Evolutionary conservation across 2,329 filamentous ascomycete genomes (phyloP).

Genomic region (Neonectria magnoliae): DNA sequence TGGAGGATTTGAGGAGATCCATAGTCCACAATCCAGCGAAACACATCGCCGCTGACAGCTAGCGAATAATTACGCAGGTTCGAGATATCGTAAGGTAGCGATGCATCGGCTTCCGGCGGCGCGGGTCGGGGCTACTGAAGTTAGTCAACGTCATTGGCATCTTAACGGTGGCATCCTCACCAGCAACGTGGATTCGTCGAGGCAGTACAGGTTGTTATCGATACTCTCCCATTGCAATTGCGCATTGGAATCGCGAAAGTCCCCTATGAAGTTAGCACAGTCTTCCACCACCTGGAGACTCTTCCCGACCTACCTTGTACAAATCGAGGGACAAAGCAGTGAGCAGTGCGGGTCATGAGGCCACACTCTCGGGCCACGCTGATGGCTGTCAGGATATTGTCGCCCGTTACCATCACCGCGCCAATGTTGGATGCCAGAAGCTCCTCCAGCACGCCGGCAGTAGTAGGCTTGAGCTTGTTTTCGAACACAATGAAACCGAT

Average conservation of each 20-base stretch:
- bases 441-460: conserved; percentile 82
- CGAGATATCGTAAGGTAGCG: conserved; percentile 84
- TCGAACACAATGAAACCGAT: conserved; percentile 98
- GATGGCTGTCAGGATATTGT: conserved; percentile 97
- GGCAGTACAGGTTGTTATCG: conserved; percentile 80
- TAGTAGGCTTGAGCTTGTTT: conserved; percentile 95
- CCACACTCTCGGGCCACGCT: conserved; percentile 93
- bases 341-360: conserved; percentile 80
- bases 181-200: conserved; percentile 82
- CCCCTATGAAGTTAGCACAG: conserved; percentile 57
- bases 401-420: conserved; percentile 95
- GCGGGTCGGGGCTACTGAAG: conserved; percentile 71
- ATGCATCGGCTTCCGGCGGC: conserved; percentile 78
- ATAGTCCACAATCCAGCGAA: conserved; percentile 95
- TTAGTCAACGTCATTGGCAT: conserved; percentile 10
- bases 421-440: conserved; percentile 85
- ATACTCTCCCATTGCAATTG: conserved; percentile 91
- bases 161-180: conserved; percentile 51
- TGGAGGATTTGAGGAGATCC: conserved; percentile 82
- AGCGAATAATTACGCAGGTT: conserved; percentile 88
- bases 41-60: conserved; percentile 91
- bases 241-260: conserved; percentile 77
- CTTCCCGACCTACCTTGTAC: conserved; percentile 65
- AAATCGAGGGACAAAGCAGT: conserved; percentile 95
- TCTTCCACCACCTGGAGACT: neutral